These are phyloP conservation scores for Botrytis hyacinthi DNA, from an alignment of 2,329 filamentous ascomycete species.

Conservation along the genomic window DNA sequence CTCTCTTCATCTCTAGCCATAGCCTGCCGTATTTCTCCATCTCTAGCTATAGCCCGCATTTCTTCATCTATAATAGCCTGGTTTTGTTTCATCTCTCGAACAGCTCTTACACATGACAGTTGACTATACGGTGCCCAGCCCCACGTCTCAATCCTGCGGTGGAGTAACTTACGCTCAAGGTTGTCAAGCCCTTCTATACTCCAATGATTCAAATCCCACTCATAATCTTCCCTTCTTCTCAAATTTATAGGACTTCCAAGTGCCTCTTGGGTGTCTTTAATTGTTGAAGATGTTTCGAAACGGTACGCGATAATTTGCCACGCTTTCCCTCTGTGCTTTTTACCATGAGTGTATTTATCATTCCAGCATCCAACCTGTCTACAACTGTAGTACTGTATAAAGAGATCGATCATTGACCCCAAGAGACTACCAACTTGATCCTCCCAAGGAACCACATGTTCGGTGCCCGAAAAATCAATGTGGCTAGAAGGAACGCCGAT, in stretches of 20 bases:
- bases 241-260: background rate
- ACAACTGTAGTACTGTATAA: background rate
- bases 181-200: background rate
- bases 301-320: background rate
- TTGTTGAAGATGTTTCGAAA: background rate
- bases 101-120: background rate
- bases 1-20: too few species aligned
- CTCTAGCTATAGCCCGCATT: background rate
- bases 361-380: background rate
- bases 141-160: background rate
- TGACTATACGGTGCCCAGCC: background rate
- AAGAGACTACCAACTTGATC: background rate
- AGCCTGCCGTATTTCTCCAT: too few species aligned
- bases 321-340: background rate
- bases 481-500: background rate
- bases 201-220: background rate
- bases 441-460: background rate
- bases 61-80: too few species aligned
- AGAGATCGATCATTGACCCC: background rate
- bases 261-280: background rate
- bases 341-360: background rate
- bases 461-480: background rate
- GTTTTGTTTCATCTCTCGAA: background rate
- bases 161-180: background rate
- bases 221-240: background rate